Conservation (phyloP, 345 rosid species). For the Psidium friedrichsthalianum region DNA sequence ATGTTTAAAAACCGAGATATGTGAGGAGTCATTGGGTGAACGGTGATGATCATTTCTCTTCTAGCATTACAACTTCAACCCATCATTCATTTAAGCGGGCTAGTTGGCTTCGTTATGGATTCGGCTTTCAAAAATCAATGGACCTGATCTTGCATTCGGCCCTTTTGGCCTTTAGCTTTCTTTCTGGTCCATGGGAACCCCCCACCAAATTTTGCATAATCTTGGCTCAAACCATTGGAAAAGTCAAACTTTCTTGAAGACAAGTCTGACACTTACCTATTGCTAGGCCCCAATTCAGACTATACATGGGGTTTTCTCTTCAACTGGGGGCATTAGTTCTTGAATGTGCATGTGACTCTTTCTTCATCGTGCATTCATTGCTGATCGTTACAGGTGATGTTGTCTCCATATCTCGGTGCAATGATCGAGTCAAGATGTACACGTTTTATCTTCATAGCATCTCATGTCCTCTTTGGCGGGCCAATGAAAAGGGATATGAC, state of each 20-base stretch:
- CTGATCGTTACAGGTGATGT: not conserved
- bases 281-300: not conserved
- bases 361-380: not conserved
- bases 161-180: not conserved
- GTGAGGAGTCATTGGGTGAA: too few relatives aligned
- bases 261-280: not conserved
- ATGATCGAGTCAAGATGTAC: not conserved
- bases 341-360: not conserved
- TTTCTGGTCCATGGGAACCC: not conserved
- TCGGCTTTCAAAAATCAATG: not conserved
- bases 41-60: too few relatives aligned
- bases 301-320: not conserved
- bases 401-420: not conserved
- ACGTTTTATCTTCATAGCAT: not conserved
- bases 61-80: too few relatives aligned
- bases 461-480: not conserved
- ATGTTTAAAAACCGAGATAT: too few relatives aligned
- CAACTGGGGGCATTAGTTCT: not conserved
- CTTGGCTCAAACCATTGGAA: not conserved
- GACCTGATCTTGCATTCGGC: not conserved
- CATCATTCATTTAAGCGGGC: not conserved
- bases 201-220: not conserved
- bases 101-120: not conserved
- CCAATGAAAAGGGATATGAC: not conserved
- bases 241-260: not conserved